Base-by-base conservation (phyloP, 495 filamentous ascomycete species). In the Elasticomyces elasticus region DNA sequence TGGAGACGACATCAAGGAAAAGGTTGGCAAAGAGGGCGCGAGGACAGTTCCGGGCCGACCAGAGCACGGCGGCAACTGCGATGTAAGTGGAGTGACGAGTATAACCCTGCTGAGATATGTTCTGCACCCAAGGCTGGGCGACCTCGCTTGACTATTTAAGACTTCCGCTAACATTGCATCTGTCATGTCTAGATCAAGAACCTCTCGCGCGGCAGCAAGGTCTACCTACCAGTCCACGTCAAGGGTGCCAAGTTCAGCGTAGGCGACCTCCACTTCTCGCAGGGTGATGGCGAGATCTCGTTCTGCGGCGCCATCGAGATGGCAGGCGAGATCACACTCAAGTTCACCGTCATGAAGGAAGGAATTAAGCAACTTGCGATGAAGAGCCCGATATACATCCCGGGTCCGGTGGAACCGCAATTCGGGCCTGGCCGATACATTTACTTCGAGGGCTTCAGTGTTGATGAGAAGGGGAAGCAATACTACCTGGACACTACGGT, bases 221-320 rank as follows among this genome's bases (percentile, higher is more conserved):
- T 92, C 0, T 97, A 87, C 67, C 78, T 97, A 7, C 90, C 91
- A 4, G 82, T 97, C 1, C 83, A 85, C 58, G 86, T 96, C 26
- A 74, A 78, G 0, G 89, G 91, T 0, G 91, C 91, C 35, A 92
- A 92, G 62, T 97, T 97, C 72, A 85, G 79, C 42, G 91, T 97
- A 10, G 91, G 90, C 15, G 90, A 96, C 66, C 71, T 95, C 22
- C 89, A 95, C 66, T 95, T 94, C 72, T 86, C 80, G 0, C 79
- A 95, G 67, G 88, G 89, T 22, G 89, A 94, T 65, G 91, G 91
- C 4, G 91, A 97, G 67, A 95, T 97, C 48, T 87, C 83, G 0
- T 96, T 97, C 70, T 97, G 91, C 62, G 91, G 91, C 13, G 91
- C 90, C 10, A 97, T 97, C 56, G 91, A 97, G 66, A 97, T 97